phyloP scores from a whole-genome alignment of 208 protist species.

The Vickermania ingenoplastis region DNA sequence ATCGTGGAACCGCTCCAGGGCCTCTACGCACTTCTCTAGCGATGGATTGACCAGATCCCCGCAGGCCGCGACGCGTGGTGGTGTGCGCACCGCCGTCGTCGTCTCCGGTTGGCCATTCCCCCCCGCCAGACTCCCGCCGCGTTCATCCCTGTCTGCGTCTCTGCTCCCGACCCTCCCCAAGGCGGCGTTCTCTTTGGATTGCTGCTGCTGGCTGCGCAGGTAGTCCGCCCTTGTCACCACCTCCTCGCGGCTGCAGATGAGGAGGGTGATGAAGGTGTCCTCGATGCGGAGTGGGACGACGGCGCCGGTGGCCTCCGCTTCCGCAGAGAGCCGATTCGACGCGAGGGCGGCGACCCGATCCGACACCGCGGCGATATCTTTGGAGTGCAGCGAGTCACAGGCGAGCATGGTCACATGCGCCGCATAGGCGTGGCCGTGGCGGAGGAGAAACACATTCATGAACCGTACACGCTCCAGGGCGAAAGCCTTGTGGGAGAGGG shows the following conservation, averaged over 20 bases:
- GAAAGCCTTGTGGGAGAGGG: not conserved
- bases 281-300: not conserved
- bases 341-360: conserved; percentile 47
- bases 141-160: too few species aligned
- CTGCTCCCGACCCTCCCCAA: too few species aligned
- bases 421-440: conserved; percentile 72
- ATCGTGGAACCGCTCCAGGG: conserved; percentile 46
- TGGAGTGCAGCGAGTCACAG: conserved; percentile 20
- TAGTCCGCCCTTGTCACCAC: not conserved
- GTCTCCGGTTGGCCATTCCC: too few species aligned
- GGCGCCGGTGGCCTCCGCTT: not conserved
- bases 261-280: conserved; percentile 1
- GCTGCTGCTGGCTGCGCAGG: not conserved
- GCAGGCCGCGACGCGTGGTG: conserved; percentile 11
- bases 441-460: conserved; percentile 78
- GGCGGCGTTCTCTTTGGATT: not conserved
- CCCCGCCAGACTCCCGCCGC: too few species aligned
- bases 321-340: conserved; percentile 11
- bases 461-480: conserved; percentile 22
- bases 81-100: not conserved
- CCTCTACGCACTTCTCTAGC: conserved; percentile 25
- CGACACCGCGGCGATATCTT: conserved; percentile 22
- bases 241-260: not conserved
- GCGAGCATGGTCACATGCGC: conserved; percentile 69
- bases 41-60: conserved; percentile 38